Evolutionary conservation across 176 grass and related monocot genomes (phyloP).

Genomic region (Elaeis guineensis): DNA sequence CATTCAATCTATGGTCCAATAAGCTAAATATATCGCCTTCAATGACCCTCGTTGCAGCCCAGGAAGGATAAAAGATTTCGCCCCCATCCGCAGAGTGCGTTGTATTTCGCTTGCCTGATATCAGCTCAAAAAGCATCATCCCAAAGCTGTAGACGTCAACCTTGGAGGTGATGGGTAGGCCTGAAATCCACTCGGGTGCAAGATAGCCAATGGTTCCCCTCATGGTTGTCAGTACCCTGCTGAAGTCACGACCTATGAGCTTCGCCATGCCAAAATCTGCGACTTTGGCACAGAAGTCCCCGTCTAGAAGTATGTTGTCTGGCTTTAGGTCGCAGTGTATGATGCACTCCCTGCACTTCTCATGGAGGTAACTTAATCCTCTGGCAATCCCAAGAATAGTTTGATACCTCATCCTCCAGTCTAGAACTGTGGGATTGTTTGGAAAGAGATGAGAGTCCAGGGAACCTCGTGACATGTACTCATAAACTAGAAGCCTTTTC

Average conservation of each 20-base stretch:
- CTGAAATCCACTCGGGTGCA: conserved; percentile 30
- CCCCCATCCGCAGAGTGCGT: neutral
- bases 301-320: too few species aligned
- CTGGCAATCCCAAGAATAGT: conserved; percentile 12
- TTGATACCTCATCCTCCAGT: conserved; percentile 26
- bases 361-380: too few species aligned
- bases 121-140: conserved; percentile 30
- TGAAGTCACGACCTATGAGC: neutral
- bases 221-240: conserved; percentile 27
- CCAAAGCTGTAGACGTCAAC: conserved; percentile 31
- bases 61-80: conserved; percentile 11
- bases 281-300: too few species aligned
- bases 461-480: too few species aligned
- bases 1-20: neutral
- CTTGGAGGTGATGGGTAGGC: conserved; percentile 25
- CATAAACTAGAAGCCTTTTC: conserved; percentile 18
- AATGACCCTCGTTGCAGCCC: conserved; percentile 4
- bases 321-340: too few species aligned
- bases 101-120: conserved; percentile 18
- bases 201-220: conserved; percentile 34
- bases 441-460: conserved; percentile 23
- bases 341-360: too few species aligned
- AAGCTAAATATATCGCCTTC: too few species aligned
- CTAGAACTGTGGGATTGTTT: conserved; percentile 4
- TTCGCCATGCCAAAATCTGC: too few species aligned